Evolutionary conservation across 441 rosid species (phyloP).

Genomic region (Euphorbia celastroides): DNA sequence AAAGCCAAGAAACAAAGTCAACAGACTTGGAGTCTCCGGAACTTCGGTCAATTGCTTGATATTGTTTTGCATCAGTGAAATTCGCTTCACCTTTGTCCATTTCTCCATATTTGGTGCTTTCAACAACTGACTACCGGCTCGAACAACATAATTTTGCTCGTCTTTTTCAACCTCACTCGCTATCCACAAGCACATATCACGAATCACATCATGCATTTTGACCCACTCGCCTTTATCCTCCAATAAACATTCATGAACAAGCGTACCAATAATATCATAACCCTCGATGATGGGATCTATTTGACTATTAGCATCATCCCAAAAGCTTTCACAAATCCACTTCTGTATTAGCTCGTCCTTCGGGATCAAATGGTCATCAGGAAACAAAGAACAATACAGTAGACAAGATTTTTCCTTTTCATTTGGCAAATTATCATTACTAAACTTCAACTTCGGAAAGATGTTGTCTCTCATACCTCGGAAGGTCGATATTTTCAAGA

Average conservation of each 20-base stretch:
- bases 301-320: background rate
- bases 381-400: background rate
- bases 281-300: no score
- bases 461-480: background rate
- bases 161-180: background rate
- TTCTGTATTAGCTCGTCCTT: background rate
- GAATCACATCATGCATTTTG: background rate
- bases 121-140: background rate
- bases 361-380: background rate
- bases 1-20: background rate
- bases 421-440: background rate
- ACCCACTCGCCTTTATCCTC: background rate
- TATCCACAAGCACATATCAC: background rate
- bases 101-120: background rate
- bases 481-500: background rate
- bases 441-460: background rate
- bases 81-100: background rate
- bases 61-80: background rate
- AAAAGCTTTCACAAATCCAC: background rate
- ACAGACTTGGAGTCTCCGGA: background rate
- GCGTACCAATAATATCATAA: background rate
- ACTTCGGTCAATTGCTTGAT: background rate
- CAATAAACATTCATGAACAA: background rate
- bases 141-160: background rate
- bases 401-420: background rate